These are phyloP conservation scores for Citrus cavaleriei DNA, from an alignment of 345 rosid species.

Conservation along the genomic window DNA sequence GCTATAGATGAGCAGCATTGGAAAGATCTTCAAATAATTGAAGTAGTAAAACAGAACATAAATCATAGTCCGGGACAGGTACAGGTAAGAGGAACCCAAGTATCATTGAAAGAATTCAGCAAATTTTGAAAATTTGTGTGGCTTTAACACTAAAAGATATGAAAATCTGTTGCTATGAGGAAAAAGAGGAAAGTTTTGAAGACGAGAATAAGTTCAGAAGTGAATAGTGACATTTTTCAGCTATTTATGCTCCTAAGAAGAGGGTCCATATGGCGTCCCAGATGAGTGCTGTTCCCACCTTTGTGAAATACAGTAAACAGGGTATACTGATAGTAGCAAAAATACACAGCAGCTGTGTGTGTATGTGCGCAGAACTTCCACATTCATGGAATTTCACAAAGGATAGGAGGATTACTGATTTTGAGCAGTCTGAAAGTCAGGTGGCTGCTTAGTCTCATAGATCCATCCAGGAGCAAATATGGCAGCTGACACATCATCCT, in stretches of 20 bases:
- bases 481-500: conserved; percentile 69
- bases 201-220: not conserved
- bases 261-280: not conserved
- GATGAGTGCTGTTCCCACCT: not conserved
- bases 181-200: not conserved
- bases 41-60: not conserved
- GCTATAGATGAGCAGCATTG: not conserved
- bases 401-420: conserved; percentile 45
- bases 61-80: not conserved
- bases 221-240: not conserved
- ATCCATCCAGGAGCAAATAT: conserved; percentile 95
- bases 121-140: not conserved
- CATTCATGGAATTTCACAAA: not conserved
- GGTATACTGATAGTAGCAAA: not conserved
- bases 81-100: not conserved
- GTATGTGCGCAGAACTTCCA: not conserved
- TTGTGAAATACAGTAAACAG: not conserved
- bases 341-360: not conserved
- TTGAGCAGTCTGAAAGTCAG: conserved; percentile 78
- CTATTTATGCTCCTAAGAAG: not conserved
- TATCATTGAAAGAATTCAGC: not conserved
- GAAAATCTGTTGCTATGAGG: not conserved
- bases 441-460: conserved; percentile 67
- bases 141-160: not conserved
- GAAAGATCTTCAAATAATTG: not conserved